phyloP scores from a whole-genome alignment of 1,139 yeast genomes.

The Hansenula lynferdii region DNA sequence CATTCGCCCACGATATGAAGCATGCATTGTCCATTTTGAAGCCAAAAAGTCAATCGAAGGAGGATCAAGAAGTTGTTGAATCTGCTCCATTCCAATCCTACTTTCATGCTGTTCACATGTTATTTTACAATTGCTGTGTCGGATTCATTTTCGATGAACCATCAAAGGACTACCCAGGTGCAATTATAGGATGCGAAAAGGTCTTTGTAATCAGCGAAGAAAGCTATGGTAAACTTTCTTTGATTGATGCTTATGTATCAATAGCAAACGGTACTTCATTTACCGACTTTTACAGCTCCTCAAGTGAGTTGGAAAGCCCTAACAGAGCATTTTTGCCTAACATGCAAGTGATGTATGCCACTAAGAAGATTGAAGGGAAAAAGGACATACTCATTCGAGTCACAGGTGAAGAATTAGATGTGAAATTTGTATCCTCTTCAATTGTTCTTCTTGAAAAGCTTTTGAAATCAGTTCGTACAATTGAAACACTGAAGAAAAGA shows the following conservation, averaged over 20 bases:
- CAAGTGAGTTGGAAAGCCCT: conserved; percentile 39
- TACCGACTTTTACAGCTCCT: conserved; percentile 44
- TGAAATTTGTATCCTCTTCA: conserved; percentile 52
- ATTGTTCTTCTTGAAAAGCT: conserved; percentile 42
- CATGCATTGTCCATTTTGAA: conserved; percentile 6
- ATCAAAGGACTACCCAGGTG: conserved; percentile 41
- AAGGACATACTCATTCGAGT: conserved; percentile 40
- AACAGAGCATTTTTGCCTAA: conserved; percentile 67
- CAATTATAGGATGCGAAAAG: conserved; percentile 72
- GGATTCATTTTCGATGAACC: conserved; percentile 68
- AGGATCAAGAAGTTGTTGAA: neutral
- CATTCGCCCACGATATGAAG: conserved; percentile 19
- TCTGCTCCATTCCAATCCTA: neutral
- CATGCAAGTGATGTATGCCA: conserved; percentile 54
- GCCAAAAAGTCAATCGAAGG: neutral
- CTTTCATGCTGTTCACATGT: conserved; percentile 48
- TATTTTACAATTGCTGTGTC: conserved; percentile 62
- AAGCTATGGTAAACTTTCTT: conserved; percentile 58
- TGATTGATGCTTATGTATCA: conserved; percentile 60
- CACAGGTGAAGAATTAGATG: conserved; percentile 66
- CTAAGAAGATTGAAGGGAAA: conserved; percentile 30
- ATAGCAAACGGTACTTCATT: conserved; percentile 59
- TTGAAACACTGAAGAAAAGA: conserved; percentile 33
- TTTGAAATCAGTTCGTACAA: conserved; percentile 37
- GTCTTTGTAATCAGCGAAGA: conserved; percentile 60